Base-by-base conservation (phyloP, 2,329 filamentous ascomycete species). In the Emergomyces pasteurianus region DNA sequence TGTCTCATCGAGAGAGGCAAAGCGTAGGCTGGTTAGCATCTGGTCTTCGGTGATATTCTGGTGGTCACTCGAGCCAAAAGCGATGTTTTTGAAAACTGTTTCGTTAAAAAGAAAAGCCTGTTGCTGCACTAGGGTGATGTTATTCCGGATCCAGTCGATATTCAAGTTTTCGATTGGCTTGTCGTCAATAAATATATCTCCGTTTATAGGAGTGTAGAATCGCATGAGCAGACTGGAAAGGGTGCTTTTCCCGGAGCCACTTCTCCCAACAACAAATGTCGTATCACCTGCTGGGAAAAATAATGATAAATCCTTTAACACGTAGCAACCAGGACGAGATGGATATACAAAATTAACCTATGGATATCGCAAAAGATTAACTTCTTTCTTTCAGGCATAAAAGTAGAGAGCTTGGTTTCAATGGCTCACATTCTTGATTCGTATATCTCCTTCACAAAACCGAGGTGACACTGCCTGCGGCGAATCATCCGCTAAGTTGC, bases 191-290 rank as follows among this genome's bases (percentile, higher is more conserved):
- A 80, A 70, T 18, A 96, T 85, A 0, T 81, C 72, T 0, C 92
- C 92, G 0, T 75, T 75, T 0, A 75, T 72, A 0, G 89, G 83
- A 7, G 83, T 77, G 69, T 96, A 96, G 66, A 95, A 88, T 14
- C 86, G 83, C 58, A 91, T 79, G 0, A 97, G 79, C 0, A 97
- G 79, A 69, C 90, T 90, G 0, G 87, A 86, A 1, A 97, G 70
- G 0, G 92, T 97, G 66, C 90, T 96, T 72, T 97, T 97, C 0
- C 92, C 92, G 1, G 90, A 96, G 0, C 94, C 94, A 68, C 90
- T 96, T 67, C 81, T 83, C 0, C 92, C 94, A 57, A 96, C 83
- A 1, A 97, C 79, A 68, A 94, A 96, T 0, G 86, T 90, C 2
- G 87, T 84, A 63, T 88, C 79, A 0, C 88, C 86, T 0, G 86